phyloP scores from a whole-genome alignment of 2,329 filamentous ascomycete species.

The Dactylella cylindrospora region DNA sequence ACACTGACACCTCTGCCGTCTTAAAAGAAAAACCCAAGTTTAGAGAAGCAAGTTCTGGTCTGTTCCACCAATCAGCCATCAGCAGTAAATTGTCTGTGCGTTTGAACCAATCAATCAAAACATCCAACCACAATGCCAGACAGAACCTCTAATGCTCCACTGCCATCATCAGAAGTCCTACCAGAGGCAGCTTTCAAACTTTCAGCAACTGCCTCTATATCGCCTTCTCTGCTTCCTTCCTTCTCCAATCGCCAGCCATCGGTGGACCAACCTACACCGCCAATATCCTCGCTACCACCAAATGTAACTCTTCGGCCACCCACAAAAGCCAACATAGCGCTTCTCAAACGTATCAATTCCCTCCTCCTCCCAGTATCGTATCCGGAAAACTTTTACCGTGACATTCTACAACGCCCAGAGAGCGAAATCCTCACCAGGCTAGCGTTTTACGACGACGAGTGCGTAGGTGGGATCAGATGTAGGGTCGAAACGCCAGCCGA shows the following conservation, averaged over 20 bases:
- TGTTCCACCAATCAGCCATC: too few relatives aligned
- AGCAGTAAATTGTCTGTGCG: too few relatives aligned
- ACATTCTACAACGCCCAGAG: constrained; percentile 57
- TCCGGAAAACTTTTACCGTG: constrained; percentile 65
- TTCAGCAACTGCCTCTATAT: constrained; percentile 1
- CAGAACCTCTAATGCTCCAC: too few relatives aligned
- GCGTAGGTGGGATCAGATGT: constrained; percentile 64
- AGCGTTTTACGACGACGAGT: constrained; percentile 46
- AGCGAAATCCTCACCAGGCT: constrained; percentile 46
- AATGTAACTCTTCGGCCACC: constrained; percentile 57
- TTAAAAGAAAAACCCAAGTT: too few relatives aligned
- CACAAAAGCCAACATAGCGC: constrained; percentile 58
- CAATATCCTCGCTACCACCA: constrained; percentile 26
- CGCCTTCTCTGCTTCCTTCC: not conserved
- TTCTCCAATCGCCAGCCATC: not conserved
- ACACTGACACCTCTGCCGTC: too few relatives aligned
- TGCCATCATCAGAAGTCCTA: too few relatives aligned
- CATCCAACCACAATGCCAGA: too few relatives aligned
- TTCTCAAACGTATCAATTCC: constrained; percentile 65
- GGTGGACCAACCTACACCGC: constrained; percentile 10
- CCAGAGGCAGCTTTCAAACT: too few relatives aligned
- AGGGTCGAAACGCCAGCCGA: constrained; percentile 62
- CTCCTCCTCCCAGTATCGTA: constrained; percentile 67
- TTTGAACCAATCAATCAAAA: too few relatives aligned
- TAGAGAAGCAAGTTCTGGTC: too few relatives aligned